phyloP scores from a whole-genome alignment of 2,329 filamentous ascomycete genomes.

The Cercospora sp. region DNA sequence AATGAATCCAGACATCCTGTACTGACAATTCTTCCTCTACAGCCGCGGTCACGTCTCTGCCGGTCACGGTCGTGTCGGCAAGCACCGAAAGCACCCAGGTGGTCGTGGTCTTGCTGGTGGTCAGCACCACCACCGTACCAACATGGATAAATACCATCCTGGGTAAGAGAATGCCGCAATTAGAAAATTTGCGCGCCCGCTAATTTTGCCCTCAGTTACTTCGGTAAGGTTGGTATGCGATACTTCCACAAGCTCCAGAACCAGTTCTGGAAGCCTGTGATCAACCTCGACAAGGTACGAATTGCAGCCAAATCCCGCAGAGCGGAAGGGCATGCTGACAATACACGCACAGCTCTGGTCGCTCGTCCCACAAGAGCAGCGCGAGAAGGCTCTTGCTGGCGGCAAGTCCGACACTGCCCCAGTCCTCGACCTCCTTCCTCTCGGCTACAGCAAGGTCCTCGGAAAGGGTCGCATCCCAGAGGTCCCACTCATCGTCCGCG shows the following conservation, averaged over 20 bases:
- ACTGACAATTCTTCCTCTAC: constrained; percentile 8
- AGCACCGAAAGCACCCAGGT: constrained; percentile 90
- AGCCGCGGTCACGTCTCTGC: constrained; percentile 97
- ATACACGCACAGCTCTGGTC: constrained; percentile 73
- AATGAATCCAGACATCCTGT: neutral
- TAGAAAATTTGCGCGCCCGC: neutral
- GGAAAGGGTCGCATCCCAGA: constrained; percentile 96
- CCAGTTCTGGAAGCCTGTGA: constrained; percentile 96
- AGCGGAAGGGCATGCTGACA: neutral
- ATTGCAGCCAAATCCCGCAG: neutral
- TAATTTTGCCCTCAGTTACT: constrained; percentile 43
- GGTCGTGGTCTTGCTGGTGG: constrained; percentile 90
- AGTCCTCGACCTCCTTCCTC: constrained; percentile 94
- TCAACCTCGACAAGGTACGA: constrained; percentile 96
- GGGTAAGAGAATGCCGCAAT: constrained; percentile 48
- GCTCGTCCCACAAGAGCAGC: constrained; percentile 87
- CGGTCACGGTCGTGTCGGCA: constrained; percentile 97
- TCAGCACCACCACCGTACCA: constrained; percentile 97
- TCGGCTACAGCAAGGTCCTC: constrained; percentile 98
- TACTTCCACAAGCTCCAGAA: constrained; percentile 94
- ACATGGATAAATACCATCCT: constrained; percentile 90
- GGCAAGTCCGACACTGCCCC: constrained; percentile 92
- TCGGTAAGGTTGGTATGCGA: constrained; percentile 69
- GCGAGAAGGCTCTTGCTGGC: constrained; percentile 84
- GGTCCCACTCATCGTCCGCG: constrained; percentile 90